phyloP scores from a whole-genome alignment of 2,329 filamentous ascomycete genomes.

The Xenoacremonium recifei region DNA sequence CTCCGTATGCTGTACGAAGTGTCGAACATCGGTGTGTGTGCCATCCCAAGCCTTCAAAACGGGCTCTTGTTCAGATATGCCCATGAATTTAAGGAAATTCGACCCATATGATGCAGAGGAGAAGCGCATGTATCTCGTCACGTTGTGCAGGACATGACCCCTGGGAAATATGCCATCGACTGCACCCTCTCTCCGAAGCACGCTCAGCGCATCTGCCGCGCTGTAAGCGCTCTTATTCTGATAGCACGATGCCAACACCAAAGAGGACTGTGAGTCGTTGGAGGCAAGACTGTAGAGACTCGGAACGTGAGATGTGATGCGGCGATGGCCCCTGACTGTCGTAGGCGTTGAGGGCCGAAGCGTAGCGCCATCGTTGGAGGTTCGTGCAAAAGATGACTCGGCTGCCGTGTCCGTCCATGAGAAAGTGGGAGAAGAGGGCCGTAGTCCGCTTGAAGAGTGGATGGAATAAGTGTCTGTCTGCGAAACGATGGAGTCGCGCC shows the following conservation, averaged over 20 bases:
- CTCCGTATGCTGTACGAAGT: conserved; percentile 63
- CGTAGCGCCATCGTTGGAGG: conserved; percentile 13
- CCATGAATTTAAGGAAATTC: conserved; percentile 61
- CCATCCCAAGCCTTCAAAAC: conserved; percentile 41
- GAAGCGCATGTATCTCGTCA: conserved; percentile 64
- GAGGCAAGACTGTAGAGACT: conserved; percentile 62
- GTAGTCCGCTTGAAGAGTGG: conserved; percentile 42
- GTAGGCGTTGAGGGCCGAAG: conserved; percentile 19
- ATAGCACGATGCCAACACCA: conserved; percentile 49
- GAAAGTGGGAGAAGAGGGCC: conserved; percentile 43
- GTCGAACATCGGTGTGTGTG: conserved; percentile 59
- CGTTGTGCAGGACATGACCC: conserved; percentile 59
- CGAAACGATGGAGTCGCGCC: conserved; percentile 54
- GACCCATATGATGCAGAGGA: conserved; percentile 66
- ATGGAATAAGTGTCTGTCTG: conserved; percentile 56
- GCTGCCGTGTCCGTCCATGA: conserved; percentile 23
- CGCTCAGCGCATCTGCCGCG: conserved; percentile 46
- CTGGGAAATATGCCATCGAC: conserved; percentile 59
- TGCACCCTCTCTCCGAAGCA: conserved; percentile 50
- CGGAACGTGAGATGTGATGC: conserved; percentile 35
- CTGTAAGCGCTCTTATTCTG: conserved; percentile 48
- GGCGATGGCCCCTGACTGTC: conserved; percentile 22
- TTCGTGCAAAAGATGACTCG: conserved; percentile 19
- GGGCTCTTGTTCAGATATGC: conserved; percentile 54
- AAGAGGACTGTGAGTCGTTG: conserved; percentile 53